Evolutionary conservation across 495 filamentous ascomycete genomes (phyloP).

Genomic region (Evernia prunastri): DNA sequence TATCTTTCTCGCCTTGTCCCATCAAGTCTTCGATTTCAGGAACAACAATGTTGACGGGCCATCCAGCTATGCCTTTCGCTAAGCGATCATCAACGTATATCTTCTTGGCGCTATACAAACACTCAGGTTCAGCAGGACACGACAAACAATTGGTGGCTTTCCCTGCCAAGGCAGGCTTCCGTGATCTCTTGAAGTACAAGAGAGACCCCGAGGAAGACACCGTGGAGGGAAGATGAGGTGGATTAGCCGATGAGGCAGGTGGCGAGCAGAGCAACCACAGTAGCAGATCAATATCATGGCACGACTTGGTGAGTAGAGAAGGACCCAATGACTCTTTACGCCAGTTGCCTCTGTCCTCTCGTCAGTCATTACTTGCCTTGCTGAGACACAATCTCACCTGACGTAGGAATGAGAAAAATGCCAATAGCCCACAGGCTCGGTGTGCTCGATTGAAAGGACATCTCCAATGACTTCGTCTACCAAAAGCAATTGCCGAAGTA

Average conservation of each 20-base stretch:
- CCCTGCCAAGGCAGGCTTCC: slow-evolving; percentile 70
- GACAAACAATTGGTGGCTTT: slow-evolving; percentile 80
- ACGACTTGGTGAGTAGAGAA: slow-evolving; percentile 85
- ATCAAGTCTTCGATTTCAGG: slow-evolving; percentile 81
- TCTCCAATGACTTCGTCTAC: slow-evolving; percentile 71
- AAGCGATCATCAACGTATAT: slow-evolving; percentile 65
- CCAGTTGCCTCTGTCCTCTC: slow-evolving; percentile 66
- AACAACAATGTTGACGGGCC: slow-evolving; percentile 82
- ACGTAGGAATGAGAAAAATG: slow-evolving; percentile 95
- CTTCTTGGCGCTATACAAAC: slow-evolving; percentile 73
- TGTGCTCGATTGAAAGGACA: slow-evolving; percentile 77
- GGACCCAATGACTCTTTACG: slow-evolving; percentile 64
- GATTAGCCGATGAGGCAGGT: slow-evolving; percentile 32
- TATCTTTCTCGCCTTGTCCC: slow-evolving; percentile 19
- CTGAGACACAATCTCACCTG: slow-evolving; percentile 38
- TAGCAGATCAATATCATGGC: slow-evolving; percentile 87
- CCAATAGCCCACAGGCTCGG: slow-evolving; percentile 93
- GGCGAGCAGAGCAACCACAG: slow-evolving; percentile 80
- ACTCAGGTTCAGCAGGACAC: slow-evolving; percentile 64
- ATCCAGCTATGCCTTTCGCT: slow-evolving; percentile 52
- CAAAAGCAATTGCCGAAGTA: slow-evolving; percentile 70
- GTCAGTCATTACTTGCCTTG: neutral
- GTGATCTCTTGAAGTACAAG: slow-evolving; percentile 61
- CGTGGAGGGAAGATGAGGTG: slow-evolving; percentile 64
- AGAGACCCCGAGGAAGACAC: slow-evolving; percentile 67